These are phyloP conservation scores for Tolypocladium ovalisporum DNA, from an alignment of 2,329 filamentous ascomycete genomes.

Conservation along the genomic window DNA sequence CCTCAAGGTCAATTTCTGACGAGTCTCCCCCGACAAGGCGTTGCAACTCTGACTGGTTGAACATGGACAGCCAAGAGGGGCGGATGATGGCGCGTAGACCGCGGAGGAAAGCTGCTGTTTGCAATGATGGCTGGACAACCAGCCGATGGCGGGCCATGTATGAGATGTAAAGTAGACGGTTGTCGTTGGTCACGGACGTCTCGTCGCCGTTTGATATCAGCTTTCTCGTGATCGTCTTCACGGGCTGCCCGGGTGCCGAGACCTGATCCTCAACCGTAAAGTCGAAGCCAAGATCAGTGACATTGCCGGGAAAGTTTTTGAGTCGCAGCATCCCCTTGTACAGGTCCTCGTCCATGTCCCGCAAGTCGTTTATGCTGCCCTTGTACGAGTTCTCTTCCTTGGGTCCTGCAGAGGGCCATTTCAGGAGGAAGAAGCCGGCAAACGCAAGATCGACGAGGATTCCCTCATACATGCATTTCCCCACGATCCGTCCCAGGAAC, in stretches of 20 bases:
- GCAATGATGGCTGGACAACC: constrained; percentile 64
- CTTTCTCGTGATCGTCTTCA: constrained; percentile 59
- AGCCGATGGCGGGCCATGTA: constrained; percentile 83
- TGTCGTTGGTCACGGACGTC: constrained; percentile 77
- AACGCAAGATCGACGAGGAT: constrained; percentile 91
- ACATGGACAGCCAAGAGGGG: constrained; percentile 93
- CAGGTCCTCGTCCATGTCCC: constrained; percentile 80
- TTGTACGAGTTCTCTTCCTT: constrained; percentile 63
- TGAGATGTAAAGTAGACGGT: constrained; percentile 87
- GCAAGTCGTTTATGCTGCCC: constrained; percentile 87
- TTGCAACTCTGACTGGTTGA: constrained; percentile 92
- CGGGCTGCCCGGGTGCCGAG: constrained; percentile 31
- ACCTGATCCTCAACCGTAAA: constrained; percentile 77
- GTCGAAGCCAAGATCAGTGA: constrained; percentile 61
- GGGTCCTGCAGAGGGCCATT: constrained; percentile 71
- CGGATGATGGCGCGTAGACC: constrained; percentile 83
- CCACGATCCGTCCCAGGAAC: constrained; percentile 84
- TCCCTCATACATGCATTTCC: constrained; percentile 95
- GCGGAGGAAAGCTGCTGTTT: constrained; percentile 78
- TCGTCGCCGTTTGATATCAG: constrained; percentile 69
- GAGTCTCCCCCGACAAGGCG: constrained; percentile 84
- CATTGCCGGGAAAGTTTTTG: constrained; percentile 77
- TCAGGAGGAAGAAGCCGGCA: constrained; percentile 89
- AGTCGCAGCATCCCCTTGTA: constrained; percentile 77
- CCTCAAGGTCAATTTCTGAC: constrained; percentile 74